phyloP scores from a whole-genome alignment of 306 rosid species.

The Rosa persica region DNA sequence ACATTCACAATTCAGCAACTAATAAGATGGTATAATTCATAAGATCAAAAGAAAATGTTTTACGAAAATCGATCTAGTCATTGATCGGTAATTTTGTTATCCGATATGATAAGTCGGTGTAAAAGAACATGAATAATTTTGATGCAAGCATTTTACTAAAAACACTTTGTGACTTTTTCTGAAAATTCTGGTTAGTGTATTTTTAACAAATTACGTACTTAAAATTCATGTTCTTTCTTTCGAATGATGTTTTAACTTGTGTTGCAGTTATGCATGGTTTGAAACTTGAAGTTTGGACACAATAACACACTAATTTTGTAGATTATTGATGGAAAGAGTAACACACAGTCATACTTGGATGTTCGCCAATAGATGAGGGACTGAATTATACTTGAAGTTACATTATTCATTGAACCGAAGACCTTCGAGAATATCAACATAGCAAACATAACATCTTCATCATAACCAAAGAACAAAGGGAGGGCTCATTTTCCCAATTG shows the following conservation, averaged over 20 bases:
- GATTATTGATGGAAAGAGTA: not conserved
- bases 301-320: not conserved
- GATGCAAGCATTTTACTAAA: too few relatives aligned
- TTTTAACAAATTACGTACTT: too few relatives aligned
- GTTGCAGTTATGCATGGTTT: too few relatives aligned
- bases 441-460: not conserved
- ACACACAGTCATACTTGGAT: not conserved
- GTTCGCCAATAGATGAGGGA: not conserved
- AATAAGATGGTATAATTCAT: not conserved
- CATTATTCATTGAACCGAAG: not conserved
- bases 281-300: too few relatives aligned
- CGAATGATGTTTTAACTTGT: too few relatives aligned
- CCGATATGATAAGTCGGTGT: too few relatives aligned
- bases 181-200: too few relatives aligned
- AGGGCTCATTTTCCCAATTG: not conserved
- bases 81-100: too few relatives aligned
- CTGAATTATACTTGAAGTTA: not conserved
- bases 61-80: not conserved
- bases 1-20: not conserved
- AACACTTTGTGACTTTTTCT: too few relatives aligned
- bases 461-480: not conserved
- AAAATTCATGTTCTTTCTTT: too few relatives aligned
- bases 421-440: not conserved
- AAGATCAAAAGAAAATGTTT: not conserved
- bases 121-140: too few relatives aligned